These are phyloP conservation scores for Phytopythium aichiense DNA, from an alignment of 352 stramenopile genomes.

Conservation along the genomic window DNA sequence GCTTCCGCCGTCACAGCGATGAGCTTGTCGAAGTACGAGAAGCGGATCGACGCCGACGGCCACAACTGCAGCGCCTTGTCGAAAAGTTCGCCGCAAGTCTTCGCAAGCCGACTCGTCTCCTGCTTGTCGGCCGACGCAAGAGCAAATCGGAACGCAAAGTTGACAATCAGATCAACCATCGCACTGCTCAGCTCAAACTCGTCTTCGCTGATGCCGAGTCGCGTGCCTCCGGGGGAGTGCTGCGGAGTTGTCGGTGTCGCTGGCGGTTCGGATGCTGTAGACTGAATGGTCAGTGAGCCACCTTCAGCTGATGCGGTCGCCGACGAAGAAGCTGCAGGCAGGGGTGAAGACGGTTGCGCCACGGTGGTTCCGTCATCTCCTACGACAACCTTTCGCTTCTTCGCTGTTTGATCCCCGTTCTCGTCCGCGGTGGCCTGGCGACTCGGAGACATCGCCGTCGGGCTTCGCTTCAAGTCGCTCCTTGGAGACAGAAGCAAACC, in stretches of 20 bases:
- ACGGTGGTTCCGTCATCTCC: neutral
- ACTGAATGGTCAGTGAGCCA: constrained; percentile 9
- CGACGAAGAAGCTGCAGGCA: neutral
- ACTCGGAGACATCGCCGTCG: constrained; percentile 12
- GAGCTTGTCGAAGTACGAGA: constrained; percentile 91
- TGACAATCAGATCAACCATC: constrained; percentile 91
- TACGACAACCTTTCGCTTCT: constrained; percentile 43
- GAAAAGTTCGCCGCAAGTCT: constrained; percentile 87
- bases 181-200: constrained; percentile 83
- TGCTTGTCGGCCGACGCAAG: constrained; percentile 88
- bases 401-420: constrained; percentile 21
- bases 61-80: constrained; percentile 82
- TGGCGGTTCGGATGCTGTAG: neutral
- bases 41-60: constrained; percentile 82
- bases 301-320: constrained; percentile 9
- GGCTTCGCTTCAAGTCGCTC: constrained; percentile 35
- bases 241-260: neutral
- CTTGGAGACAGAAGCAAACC: constrained; percentile 12
- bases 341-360: neutral
- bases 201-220: constrained; percentile 50
- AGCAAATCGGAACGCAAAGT: constrained; percentile 88
- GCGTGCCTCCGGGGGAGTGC: constrained; percentile 5
- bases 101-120: constrained; percentile 83
- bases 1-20: constrained; percentile 85
- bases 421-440: constrained; percentile 10